Evolutionary conservation across 2,329 filamentous ascomycete species (phyloP).

Genomic region (Myriosclerotinia duriaeana): DNA sequence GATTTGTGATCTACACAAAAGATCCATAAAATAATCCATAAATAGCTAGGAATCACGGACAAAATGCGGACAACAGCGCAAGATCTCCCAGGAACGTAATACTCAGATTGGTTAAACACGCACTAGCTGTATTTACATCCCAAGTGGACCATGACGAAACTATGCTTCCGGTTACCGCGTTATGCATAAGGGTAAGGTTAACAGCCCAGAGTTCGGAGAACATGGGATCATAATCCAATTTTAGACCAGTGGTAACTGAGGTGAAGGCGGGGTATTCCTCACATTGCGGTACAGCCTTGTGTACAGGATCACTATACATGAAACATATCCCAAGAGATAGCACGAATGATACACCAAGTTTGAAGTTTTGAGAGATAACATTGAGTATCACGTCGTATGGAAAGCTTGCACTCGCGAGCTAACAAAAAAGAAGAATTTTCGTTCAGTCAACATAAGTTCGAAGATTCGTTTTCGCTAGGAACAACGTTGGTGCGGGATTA

Average conservation of each 20-base stretch:
- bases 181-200: neutral
- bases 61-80: neutral
- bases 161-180: neutral
- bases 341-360: neutral
- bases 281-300: neutral
- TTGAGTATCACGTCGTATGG: neutral
- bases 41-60: neutral
- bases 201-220: neutral
- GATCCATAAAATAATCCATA: slow-evolving; percentile 3
- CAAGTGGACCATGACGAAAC: slow-evolving; percentile 9
- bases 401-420: neutral
- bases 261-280: slow-evolving; percentile 2
- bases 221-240: neutral
- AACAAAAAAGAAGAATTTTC: neutral
- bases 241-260: neutral
- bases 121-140: neutral
- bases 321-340: neutral
- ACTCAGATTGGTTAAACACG: neutral
- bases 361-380: neutral
- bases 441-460: neutral
- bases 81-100: slow-evolving; percentile 23
- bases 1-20: neutral
- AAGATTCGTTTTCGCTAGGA: neutral
- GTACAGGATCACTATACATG: neutral
- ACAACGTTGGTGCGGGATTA: neutral